Evolutionary conservation across 2,329 filamentous ascomycete genomes (phyloP), one percentile per base, ranked within the genome.

Genomic region (Sporothrix pallida): DNA sequence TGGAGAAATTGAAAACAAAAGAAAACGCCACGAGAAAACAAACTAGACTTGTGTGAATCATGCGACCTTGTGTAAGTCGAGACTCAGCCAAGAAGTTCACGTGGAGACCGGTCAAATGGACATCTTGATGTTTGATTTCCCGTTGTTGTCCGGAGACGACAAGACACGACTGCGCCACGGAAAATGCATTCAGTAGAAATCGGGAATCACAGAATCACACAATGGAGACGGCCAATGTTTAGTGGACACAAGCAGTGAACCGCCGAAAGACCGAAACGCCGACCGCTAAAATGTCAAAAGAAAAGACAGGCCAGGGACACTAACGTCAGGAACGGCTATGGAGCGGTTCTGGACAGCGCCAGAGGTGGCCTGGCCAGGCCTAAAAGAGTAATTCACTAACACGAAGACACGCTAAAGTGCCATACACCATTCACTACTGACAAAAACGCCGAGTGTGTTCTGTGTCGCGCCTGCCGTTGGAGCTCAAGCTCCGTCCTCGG

Each of bases 221-320:
- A 48, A 48, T 26, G 23, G 23, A 48, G 15, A 48, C 52, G 52
- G 20, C 20, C 20, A 26, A 56, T 12, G 20, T 26, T 12, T 5
- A 44, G 31, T 44, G 31, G 12, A 44, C 58, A 17, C 15, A 31
- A 44, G 31, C 58, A 44, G 31, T 20, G 31, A 20, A 44, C 31
- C 58, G 37, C 58, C 58, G 58, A 63, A 63, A 63, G 58, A 44
- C 58, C 58, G 58, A 63, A 63, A 42, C 58, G 37, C 58, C 58
- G 58, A 63, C 56, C 56, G 13, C 56, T 17, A 37, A 37, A n/a
- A 26, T n/a, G 23, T 4, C n/a, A n/a, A 10, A 56, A 17, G 48
- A n/a, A 26, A 26, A 37, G 31, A 2, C 31, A 37, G 31, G 12
- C 46, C 31, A 37, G 31, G 23, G 31, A 37, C 31, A 31, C 31